phyloP scores from a whole-genome alignment of 2,329 filamentous ascomycete genomes.

The Fusarium tuaranense region DNA sequence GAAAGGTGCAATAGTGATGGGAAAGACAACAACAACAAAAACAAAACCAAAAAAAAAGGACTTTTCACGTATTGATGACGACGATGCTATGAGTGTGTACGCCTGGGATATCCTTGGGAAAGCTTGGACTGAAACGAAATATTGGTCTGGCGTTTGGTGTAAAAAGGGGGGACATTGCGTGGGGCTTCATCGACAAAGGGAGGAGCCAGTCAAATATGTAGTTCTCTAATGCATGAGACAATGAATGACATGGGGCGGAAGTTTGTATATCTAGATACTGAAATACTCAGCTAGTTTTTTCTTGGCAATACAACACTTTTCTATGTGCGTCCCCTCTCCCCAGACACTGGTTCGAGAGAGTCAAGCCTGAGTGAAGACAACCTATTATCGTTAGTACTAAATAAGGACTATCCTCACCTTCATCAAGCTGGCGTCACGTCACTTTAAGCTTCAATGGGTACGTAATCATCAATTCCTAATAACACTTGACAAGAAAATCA shows the following conservation, averaged over 20 bases:
- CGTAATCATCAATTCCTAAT: constrained; percentile 30
- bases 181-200: constrained; percentile 7
- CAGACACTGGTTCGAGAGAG: background rate
- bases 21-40: background rate
- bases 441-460: background rate
- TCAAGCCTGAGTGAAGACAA: too few relatives aligned
- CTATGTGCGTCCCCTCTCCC: background rate
- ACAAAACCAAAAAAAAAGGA: background rate
- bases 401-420: too few relatives aligned
- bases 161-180: constrained; percentile 15
- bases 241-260: constrained; percentile 20
- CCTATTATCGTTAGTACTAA: too few relatives aligned
- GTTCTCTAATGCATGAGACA: constrained; percentile 16
- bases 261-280: constrained; percentile 1
- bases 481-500: constrained; percentile 18
- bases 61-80: constrained; percentile 26
- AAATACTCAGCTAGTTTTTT: background rate
- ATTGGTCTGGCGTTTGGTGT: constrained; percentile 39
- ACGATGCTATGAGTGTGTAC: background rate
- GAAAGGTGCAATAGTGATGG: constrained; percentile 56
- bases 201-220: constrained; percentile 6
- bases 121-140: constrained; percentile 32
- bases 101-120: constrained; percentile 27
- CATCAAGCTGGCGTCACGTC: background rate
- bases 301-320: background rate